Base-by-base conservation (phyloP, 2,329 filamentous ascomycete species). In the Fusarium luffae region DNA sequence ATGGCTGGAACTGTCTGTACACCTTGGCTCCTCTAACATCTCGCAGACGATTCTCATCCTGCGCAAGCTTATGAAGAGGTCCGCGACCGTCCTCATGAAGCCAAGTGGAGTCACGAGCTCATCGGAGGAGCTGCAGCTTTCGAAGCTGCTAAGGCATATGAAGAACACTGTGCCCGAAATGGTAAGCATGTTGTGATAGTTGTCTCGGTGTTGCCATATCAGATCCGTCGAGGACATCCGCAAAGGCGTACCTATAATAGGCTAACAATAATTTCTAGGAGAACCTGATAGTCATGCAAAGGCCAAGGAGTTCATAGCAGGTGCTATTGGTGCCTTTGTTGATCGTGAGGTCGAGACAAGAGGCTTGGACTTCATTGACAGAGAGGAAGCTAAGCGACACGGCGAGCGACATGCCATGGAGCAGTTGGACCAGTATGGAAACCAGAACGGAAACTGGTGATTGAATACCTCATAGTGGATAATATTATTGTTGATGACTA, bases 131-230 rank as follows among this genome's bases (percentile, higher is more conserved):
- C 77, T 0, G 77, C 77, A 8, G 77, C 77, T 2, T 78, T 30
- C 18, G 77, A 77, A 30, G 77, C 77, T 1, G 77, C 77, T 44
- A 78, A 77, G 66, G 73, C 73, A 0, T 78, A 78, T 18, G 77
- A 78, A 49, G 56, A 78, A 5, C 77, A 78, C 6, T 68, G 71
- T 6, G 72, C 71, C 11, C 37, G 19, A 7, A 75, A 78, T 5
- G 77, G 77, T 76, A 2, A 50, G 49, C 2, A n/a, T 37, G 34
- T n/a, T 37, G 34, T 37, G 34, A 37, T 37, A 10, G 34, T 11
- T 37, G 34, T 37, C 9, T 37, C 18, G 34, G 18, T 37, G 34
- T 37, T 37, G 18, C 4, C 9, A 2, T 34, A 3, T 14, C 3
- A 4, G 9, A 37, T 18, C 9, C 8, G 8, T 18, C 32, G 9